A percentile compares a stretch with the other conserved stretches of the same genome.
Conservation (phyloP, 305 asterid species). For the Fraxinus albicans region DNA sequence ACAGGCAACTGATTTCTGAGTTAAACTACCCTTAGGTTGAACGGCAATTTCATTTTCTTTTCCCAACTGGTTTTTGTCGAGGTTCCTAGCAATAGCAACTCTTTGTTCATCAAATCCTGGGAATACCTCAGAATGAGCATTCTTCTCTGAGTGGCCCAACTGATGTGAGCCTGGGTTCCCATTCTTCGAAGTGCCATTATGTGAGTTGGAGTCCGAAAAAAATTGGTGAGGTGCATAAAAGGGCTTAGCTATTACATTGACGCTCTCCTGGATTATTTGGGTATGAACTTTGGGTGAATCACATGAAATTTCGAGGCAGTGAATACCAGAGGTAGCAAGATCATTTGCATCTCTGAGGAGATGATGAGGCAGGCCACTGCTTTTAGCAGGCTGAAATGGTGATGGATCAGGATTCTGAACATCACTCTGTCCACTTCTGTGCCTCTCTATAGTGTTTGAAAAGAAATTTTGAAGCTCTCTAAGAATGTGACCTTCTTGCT, state of each 20-base stretch:
- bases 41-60: background rate
- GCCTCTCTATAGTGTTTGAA: constrained; percentile 64
- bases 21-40: constrained; percentile 4
- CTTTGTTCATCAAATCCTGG: constrained; percentile 7
- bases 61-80: background rate
- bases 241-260: constrained; percentile 20
- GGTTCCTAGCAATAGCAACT: background rate
- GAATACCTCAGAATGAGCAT: constrained; percentile 18
- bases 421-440: constrained; percentile 58
- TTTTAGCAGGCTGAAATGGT: constrained; percentile 12
- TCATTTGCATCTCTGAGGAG: constrained; percentile 40
- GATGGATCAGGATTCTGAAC: constrained; percentile 38
- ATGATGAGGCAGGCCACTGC: constrained; percentile 28
- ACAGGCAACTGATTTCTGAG: background rate
- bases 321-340: constrained; percentile 41
- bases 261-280: constrained; percentile 20
- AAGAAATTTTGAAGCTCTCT: constrained; percentile 65
- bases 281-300: constrained; percentile 23
- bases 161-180: constrained; percentile 27
- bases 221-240: constrained; percentile 40
- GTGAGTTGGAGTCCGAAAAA: constrained; percentile 29
- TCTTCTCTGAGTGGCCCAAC: constrained; percentile 24
- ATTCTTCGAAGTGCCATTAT: constrained; percentile 16
- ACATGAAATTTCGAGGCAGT: constrained; percentile 31
- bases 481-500: constrained; percentile 45